Percentiles rank a stretch among this genome's conserved stretches.
Conservation (phyloP, 768 basidiomycete species). For the Auricularia cornea region DNA sequence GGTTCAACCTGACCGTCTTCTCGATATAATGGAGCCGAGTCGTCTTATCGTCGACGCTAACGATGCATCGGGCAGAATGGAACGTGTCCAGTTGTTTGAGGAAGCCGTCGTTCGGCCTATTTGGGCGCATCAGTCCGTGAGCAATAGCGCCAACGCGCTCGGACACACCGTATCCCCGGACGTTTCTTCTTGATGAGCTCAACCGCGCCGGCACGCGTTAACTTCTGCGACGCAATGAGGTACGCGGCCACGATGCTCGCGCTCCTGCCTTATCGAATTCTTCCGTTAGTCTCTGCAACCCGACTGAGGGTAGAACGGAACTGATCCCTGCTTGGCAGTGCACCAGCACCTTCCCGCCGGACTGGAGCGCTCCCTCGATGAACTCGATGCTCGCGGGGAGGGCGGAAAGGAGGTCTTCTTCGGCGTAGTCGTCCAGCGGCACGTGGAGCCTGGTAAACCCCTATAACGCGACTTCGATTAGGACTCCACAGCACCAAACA, state of each 20-base stretch:
- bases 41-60: conserved; percentile 39
- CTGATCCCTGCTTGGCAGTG: conserved; percentile 90
- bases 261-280: conserved; percentile 60
- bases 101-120: conserved; percentile 89
- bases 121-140: not conserved
- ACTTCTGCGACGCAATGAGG: conserved; percentile 64
- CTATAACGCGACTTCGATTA: conserved; percentile 33
- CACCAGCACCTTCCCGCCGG: conserved; percentile 69
- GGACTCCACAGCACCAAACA: not conserved
- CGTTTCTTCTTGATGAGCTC: conserved; percentile 58
- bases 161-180: conserved; percentile 60
- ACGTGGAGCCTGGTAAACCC: conserved; percentile 76
- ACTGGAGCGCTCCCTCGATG: conserved; percentile 70
- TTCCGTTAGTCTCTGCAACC: not conserved
- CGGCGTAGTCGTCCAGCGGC: conserved; percentile 64
- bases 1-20: conserved; percentile 42
- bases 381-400: conserved; percentile 74
- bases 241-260: conserved; percentile 83
- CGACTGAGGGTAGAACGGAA: conserved; percentile 17
- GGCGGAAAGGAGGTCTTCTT: conserved; percentile 63
- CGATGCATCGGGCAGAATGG: conserved; percentile 59
- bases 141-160: not conserved
- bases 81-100: conserved; percentile 74
- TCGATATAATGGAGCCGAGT: conserved; percentile 65
- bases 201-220: conserved; percentile 55